Evolutionary conservation across 495 filamentous ascomycete species (phyloP).

Genomic region (Hamigera avellanea): DNA sequence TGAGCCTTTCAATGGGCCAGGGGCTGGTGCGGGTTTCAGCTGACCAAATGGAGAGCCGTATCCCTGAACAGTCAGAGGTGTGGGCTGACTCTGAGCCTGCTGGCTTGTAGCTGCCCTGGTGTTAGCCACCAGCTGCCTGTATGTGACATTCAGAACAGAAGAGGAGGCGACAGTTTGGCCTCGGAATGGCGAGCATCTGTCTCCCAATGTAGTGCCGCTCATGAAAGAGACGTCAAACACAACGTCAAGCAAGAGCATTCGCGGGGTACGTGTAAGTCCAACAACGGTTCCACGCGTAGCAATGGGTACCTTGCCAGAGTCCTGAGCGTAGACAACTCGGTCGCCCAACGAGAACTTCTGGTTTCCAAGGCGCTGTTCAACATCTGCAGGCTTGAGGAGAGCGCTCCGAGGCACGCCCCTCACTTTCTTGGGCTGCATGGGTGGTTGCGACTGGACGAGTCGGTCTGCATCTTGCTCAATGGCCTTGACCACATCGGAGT

Average conservation of each 20-base stretch:
- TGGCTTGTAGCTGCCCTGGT: conserved; percentile 59
- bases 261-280: conserved; percentile 75
- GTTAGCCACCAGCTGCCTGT: conserved; percentile 66
- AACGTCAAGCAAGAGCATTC: conserved; percentile 73
- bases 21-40: conserved; percentile 53
- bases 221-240: conserved; percentile 93
- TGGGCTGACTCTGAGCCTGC: conserved; percentile 33
- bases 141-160: conserved; percentile 75
- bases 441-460: conserved; percentile 36
- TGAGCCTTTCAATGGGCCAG: conserved; percentile 56
- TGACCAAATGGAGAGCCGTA: conserved; percentile 51
- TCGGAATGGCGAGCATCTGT: conserved; percentile 88
- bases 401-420: conserved; percentile 73
- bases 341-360: conserved; percentile 83
- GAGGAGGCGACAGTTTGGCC: conserved; percentile 80
- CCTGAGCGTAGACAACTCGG: conserved; percentile 83
- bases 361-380: conserved; percentile 76
- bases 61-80: conserved; percentile 47
- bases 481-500: conserved; percentile 73
- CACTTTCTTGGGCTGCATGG: conserved; percentile 46
- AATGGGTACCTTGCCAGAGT: conserved; percentile 90
- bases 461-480: conserved; percentile 69
- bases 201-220: conserved; percentile 82
- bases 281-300: conserved; percentile 85
- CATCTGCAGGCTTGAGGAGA: conserved; percentile 81